Evolutionary conservation across 345 rosid genomes (phyloP).

Genomic region (Moricandia arvensis): DNA sequence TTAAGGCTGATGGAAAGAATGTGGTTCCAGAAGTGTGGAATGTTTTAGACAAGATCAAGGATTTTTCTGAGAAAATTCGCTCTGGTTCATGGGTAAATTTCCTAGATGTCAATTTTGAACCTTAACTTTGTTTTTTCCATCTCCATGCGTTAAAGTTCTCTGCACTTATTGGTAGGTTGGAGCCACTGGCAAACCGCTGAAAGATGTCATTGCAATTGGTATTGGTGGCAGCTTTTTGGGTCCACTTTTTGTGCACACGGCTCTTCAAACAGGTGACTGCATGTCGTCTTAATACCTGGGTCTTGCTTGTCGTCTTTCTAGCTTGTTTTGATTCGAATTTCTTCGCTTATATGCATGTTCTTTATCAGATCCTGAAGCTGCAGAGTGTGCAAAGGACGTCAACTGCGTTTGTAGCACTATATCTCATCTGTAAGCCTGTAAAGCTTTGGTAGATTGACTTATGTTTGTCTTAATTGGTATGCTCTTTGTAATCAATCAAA

Average conservation of each 20-base stretch:
- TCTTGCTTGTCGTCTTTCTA: slow-evolving; percentile 10
- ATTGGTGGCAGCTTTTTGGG: slow-evolving; percentile 99
- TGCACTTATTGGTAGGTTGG: slow-evolving; percentile 63
- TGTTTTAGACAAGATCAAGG: slow-evolving; percentile 83
- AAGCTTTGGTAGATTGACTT: not conserved
- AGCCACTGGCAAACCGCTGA: slow-evolving; percentile 84
- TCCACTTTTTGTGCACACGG: slow-evolving; percentile 91
- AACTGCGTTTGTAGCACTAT: slow-evolving; percentile 71
- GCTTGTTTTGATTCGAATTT: slow-evolving; percentile 11
- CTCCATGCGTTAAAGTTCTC: slow-evolving; percentile 21
- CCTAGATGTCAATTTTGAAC: not conserved
- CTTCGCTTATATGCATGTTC: slow-evolving; percentile 5
- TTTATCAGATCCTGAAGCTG: slow-evolving; percentile 75
- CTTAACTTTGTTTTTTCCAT: slow-evolving; percentile 7
- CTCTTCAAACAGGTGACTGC: slow-evolving; percentile 81
- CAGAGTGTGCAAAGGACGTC: slow-evolving; percentile 74
- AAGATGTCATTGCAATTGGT: slow-evolving; percentile 83
- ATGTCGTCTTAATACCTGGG: slow-evolving; percentile 2
- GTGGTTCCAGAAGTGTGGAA: slow-evolving; percentile 91
- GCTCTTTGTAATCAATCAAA: not conserved
- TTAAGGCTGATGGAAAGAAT: slow-evolving; percentile 77
- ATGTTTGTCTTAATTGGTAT: not conserved
- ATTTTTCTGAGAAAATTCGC: slow-evolving; percentile 81
- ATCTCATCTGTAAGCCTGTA: not conserved
- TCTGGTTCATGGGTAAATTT: slow-evolving; percentile 86